phyloP scores from a whole-genome alignment of 495 filamentous ascomycete species.

The Penicillium steckii region DNA sequence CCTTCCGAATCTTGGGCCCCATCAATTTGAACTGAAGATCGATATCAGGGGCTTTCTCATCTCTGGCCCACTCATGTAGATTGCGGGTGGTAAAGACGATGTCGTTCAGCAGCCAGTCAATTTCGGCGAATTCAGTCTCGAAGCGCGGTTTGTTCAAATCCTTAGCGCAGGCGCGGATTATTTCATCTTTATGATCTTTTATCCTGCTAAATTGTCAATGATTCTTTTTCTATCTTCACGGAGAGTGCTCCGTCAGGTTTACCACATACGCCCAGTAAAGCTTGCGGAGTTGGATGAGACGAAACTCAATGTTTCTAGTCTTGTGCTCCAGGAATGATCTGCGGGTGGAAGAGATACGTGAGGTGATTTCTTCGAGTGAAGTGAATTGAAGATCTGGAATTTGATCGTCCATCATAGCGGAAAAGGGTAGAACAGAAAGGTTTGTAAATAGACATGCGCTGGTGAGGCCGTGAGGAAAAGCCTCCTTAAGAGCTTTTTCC shows the following conservation, averaged over 20 bases:
- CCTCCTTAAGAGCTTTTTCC: too few relatives aligned
- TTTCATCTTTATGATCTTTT: slow-evolving; percentile 66
- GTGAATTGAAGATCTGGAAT: slow-evolving; percentile 64
- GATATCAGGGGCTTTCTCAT: slow-evolving; percentile 73
- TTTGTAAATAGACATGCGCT: too few relatives aligned
- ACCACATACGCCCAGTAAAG: slow-evolving; percentile 84
- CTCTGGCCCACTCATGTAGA: slow-evolving; percentile 75
- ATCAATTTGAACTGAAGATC: slow-evolving; percentile 61
- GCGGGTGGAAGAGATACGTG: slow-evolving; percentile 54
- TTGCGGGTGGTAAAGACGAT: slow-evolving; percentile 73
- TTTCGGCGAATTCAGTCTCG: slow-evolving; percentile 68
- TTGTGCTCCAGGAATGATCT: slow-evolving; percentile 71
- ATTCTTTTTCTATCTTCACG: too few relatives aligned
- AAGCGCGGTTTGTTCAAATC: slow-evolving; percentile 73
- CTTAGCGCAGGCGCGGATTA: slow-evolving; percentile 65
- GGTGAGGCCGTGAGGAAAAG: too few relatives aligned
- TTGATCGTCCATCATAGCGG: slow-evolving; percentile 19
- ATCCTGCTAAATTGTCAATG: slow-evolving; percentile 46
- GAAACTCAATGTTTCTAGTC: slow-evolving; percentile 77
- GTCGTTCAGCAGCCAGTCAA: slow-evolving; percentile 72
- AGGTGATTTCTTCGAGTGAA: slow-evolving; percentile 61
- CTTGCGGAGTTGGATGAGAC: slow-evolving; percentile 81
- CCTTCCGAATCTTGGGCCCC: slow-evolving; percentile 78
- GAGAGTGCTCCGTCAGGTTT: too few relatives aligned
- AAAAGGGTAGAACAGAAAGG: too few relatives aligned